Evolutionary conservation across 768 basidiomycete genomes (phyloP).

Genomic region (Kwoniella newhampshirensis): DNA sequence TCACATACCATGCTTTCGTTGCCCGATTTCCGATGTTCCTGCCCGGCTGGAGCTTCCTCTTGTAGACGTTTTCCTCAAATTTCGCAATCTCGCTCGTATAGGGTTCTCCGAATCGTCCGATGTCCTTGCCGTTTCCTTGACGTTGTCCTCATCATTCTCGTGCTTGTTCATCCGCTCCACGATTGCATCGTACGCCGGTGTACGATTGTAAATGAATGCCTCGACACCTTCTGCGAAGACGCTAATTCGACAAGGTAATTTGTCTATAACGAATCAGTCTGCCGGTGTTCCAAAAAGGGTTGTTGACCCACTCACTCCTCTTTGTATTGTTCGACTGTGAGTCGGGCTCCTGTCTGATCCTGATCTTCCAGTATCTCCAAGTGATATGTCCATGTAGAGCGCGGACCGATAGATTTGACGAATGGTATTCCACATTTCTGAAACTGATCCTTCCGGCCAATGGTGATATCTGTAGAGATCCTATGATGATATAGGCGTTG

Average conservation of each 20-base stretch:
- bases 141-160: slow-evolving; percentile 41
- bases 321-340: slow-evolving; percentile 25
- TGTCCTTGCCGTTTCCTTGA: slow-evolving; percentile 2
- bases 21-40: slow-evolving; percentile 13
- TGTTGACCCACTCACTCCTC: slow-evolving; percentile 23
- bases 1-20: slow-evolving; percentile 17
- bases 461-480: slow-evolving; percentile 87
- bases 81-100: slow-evolving; percentile 13
- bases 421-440: slow-evolving; percentile 84
- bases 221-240: slow-evolving; percentile 80
- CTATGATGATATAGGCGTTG: slow-evolving; percentile 77
- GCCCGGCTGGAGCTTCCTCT: slow-evolving; percentile 9
- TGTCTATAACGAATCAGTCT: slow-evolving; percentile 22
- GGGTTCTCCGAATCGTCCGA: slow-evolving; percentile 11
- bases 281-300: not conserved
- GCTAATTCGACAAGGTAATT: slow-evolving; percentile 73
- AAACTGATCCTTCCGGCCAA: slow-evolving; percentile 82
- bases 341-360: slow-evolving; percentile 66
- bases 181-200: slow-evolving; percentile 83
- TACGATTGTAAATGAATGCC: slow-evolving; percentile 89
- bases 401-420: slow-evolving; percentile 83
- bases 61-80: slow-evolving; percentile 10
- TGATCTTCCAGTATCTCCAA: slow-evolving; percentile 92
- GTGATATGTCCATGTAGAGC: slow-evolving; percentile 80
- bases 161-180: slow-evolving; percentile 67